These are phyloP conservation scores for Trichoderma asperelloides DNA, from an alignment of 495 filamentous ascomycete species.

Conservation along the genomic window DNA sequence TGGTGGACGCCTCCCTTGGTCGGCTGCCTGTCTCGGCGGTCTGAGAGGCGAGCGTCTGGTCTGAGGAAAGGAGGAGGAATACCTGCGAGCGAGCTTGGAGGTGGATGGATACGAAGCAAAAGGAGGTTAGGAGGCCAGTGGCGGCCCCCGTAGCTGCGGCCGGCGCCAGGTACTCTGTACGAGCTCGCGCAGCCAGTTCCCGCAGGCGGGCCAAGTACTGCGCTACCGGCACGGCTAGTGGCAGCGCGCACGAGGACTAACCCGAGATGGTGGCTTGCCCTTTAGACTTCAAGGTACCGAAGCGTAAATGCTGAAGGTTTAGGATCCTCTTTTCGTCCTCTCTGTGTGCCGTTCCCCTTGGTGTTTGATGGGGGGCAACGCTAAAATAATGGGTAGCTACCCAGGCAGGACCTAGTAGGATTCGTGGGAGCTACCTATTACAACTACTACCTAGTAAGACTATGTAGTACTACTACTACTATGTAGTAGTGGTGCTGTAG, in stretches of 20 bases:
- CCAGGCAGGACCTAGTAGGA: too few relatives aligned
- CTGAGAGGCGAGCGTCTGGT: neutral
- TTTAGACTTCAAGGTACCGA: neutral
- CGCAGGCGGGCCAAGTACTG: neutral
- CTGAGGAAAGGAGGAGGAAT: neutral
- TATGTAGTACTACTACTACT: too few relatives aligned
- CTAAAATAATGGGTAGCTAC: too few relatives aligned
- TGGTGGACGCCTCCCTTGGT: too few relatives aligned
- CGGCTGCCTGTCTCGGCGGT: neutral
- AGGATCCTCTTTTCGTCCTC: too few relatives aligned
- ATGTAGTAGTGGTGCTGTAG: too few relatives aligned
- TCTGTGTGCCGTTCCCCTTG: too few relatives aligned
- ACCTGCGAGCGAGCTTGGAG: neutral
- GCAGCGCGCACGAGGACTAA: neutral
- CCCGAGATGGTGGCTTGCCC: neutral
- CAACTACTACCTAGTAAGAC: too few relatives aligned
- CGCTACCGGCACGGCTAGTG: neutral
- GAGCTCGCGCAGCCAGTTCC: neutral
- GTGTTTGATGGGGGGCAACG: too few relatives aligned
- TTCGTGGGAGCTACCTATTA: too few relatives aligned
- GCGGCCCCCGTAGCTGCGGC: neutral
- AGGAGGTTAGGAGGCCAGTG: neutral
- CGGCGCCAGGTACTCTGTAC: neutral
- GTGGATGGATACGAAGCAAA: slow-evolving; percentile 6
- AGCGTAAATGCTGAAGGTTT: neutral